Conservation (phyloP, 2,329 filamentous ascomycete species). For the Fusarium clavum region DNA sequence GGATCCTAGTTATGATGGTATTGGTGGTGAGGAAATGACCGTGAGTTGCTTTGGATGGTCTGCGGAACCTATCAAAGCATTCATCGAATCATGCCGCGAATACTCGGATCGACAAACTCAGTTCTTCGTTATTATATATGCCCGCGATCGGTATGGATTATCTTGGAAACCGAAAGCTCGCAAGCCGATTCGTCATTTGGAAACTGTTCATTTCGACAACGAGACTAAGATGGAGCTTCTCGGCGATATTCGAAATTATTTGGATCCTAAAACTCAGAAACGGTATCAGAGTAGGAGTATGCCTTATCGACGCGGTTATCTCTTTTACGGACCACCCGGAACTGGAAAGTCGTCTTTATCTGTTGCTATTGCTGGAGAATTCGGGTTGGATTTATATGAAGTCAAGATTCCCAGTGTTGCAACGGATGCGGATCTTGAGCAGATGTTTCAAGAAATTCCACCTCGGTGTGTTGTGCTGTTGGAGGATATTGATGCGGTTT, state of each 20-base stretch:
- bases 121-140: conserved; percentile 63
- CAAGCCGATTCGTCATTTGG: conserved; percentile 61
- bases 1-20: conserved; percentile 59
- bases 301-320: conserved; percentile 63
- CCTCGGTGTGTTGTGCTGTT: conserved; percentile 65
- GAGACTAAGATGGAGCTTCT: conserved; percentile 60
- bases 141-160: conserved; percentile 59
- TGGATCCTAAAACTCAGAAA: conserved; percentile 59
- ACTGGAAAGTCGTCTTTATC: conserved; percentile 70
- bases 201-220: conserved; percentile 64
- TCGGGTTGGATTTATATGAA: conserved; percentile 63
- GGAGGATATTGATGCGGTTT: conserved; percentile 65
- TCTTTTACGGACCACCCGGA: conserved; percentile 73
- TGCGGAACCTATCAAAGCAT: conserved; percentile 59
- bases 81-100: conserved; percentile 60
- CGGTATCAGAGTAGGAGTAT: conserved; percentile 71
- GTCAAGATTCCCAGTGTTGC: conserved; percentile 62
- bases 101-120: conserved; percentile 61
- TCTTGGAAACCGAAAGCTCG: conserved; percentile 62
- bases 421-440: conserved; percentile 61
- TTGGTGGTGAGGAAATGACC: conserved; percentile 59
- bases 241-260: conserved; percentile 63
- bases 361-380: conserved; percentile 63
- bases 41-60: conserved; percentile 65
- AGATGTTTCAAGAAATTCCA: conserved; percentile 65